phyloP scores from a whole-genome alignment of 768 basidiomycete genomes.

The Exidia glandulosa region DNA sequence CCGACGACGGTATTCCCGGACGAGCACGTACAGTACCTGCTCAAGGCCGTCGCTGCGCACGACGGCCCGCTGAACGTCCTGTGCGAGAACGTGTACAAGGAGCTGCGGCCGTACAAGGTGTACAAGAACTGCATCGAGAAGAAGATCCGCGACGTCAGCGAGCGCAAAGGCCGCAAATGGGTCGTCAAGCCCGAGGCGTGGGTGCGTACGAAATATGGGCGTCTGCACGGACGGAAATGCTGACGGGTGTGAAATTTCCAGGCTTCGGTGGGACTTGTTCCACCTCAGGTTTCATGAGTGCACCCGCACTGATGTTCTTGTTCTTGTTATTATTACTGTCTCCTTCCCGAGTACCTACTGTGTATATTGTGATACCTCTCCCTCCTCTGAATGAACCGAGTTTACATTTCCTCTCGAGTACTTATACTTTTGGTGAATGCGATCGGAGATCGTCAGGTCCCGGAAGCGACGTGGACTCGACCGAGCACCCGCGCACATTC shows the following conservation, averaged over 20 bases:
- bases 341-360: no score
- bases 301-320: no score
- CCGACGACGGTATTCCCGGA: constrained; percentile 63
- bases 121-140: constrained; percentile 57
- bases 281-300: no score
- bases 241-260: no score
- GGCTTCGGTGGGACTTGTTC: no score
- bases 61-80: constrained; percentile 52
- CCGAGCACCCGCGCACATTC: no score
- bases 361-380: no score
- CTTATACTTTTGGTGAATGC: no score
- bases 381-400: no score
- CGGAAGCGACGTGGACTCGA: no score
- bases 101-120: constrained; percentile 57
- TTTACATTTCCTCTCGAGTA: no score
- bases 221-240: neutral
- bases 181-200: constrained; percentile 35
- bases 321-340: neutral
- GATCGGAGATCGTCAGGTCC: neutral
- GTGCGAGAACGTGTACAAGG: constrained; percentile 62
- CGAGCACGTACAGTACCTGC: constrained; percentile 43
- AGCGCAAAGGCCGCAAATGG: constrained; percentile 43
- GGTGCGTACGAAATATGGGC: neutral
- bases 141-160: constrained; percentile 16
- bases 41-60: constrained; percentile 51